Evolutionary conservation across 768 basidiomycete genomes (phyloP).

Genomic region (Hygrocybe punicea): DNA sequence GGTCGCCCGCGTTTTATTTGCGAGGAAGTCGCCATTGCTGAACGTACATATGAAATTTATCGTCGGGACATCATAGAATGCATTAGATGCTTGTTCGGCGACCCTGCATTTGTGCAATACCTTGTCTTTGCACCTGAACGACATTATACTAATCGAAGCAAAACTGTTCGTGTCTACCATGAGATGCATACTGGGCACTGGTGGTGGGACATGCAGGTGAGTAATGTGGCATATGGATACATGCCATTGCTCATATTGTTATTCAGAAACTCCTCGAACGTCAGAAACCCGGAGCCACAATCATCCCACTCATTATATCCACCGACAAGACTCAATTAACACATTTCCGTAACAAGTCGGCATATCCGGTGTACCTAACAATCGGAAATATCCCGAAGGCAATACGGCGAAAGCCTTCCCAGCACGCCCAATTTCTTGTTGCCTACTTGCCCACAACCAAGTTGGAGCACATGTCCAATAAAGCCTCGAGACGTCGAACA

Average conservation of each 20-base stretch:
- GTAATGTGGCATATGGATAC: constrained; percentile 2
- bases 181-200: constrained; percentile 50
- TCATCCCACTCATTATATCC: constrained; percentile 44
- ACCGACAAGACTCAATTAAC: constrained; percentile 47
- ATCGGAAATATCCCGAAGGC: constrained; percentile 46
- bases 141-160: not conserved
- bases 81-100: constrained; percentile 19
- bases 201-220: constrained; percentile 52
- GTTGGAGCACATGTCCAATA: constrained; percentile 28
- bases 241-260: not conserved
- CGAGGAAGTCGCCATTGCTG: constrained; percentile 22
- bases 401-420: constrained; percentile 36
- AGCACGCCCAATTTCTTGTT: constrained; percentile 33
- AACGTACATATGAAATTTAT: constrained; percentile 22
- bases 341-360: constrained; percentile 37
- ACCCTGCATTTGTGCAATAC: constrained; percentile 21
- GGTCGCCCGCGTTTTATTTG: constrained; percentile 23
- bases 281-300: constrained; percentile 25
- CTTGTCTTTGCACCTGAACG: constrained; percentile 8
- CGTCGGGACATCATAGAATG: constrained; percentile 19
- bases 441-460: constrained; percentile 41
- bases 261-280: constrained; percentile 23
- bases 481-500: constrained; percentile 18
- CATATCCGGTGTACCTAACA: constrained; percentile 48
- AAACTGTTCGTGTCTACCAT: constrained; percentile 30